A percentile compares a stretch with the other conserved stretches of the same genome.
Conservation (phyloP, 441 rosid genomes). For the Populus hybrid region DNA sequence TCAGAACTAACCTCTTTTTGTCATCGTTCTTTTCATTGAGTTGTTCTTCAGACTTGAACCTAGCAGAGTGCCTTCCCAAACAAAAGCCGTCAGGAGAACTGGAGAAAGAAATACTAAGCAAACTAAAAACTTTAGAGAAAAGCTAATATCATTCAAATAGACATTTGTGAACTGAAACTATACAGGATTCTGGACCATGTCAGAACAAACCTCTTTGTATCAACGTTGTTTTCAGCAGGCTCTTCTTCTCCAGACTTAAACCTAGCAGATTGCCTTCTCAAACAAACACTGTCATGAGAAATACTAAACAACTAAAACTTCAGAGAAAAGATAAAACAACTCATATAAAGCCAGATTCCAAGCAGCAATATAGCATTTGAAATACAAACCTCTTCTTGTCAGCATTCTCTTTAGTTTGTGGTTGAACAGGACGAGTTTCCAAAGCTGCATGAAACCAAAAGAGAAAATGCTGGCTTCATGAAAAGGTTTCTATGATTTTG, state of each 20-base stretch:
- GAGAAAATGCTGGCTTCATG: neutral
- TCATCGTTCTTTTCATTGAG: constrained; percentile 8
- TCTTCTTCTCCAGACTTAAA: neutral
- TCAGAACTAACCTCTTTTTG: constrained; percentile 13
- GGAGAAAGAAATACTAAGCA: neutral
- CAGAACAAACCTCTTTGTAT: neutral
- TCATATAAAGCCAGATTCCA: neutral
- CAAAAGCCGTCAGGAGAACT: neutral
- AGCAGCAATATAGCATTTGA: neutral
- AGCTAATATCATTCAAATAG: neutral
- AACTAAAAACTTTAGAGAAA: neutral
- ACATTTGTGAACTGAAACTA: neutral
- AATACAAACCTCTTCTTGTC: constrained; percentile 11
- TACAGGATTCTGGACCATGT: neutral
- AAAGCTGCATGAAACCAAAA: constrained; percentile 11
- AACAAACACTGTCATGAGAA: constrained; percentile 5
- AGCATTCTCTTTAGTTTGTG: constrained; percentile 6
- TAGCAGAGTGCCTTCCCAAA: neutral
- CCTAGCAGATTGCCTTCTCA: constrained; percentile 13
- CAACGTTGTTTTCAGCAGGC: neutral
- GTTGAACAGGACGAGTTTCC: neutral
- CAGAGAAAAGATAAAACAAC: neutral
- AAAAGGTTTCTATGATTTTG: neutral
- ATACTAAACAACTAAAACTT: neutral
- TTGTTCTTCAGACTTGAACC: constrained; percentile 17